Evolutionary conservation across 306 rosid genomes (phyloP).

Genomic region (Glycine tomentella): DNA sequence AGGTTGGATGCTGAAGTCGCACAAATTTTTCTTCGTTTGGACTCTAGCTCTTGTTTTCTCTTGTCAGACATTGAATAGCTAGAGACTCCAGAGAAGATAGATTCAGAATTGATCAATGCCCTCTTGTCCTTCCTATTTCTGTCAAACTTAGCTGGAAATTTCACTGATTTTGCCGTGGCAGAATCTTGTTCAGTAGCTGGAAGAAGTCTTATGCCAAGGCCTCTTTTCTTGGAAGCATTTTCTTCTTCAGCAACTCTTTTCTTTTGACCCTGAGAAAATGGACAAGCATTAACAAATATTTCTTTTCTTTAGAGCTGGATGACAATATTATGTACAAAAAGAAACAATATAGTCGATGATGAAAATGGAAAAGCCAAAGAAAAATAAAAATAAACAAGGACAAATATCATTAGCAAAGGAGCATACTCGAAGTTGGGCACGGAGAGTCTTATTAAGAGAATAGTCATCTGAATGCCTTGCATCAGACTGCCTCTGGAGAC

Average conservation of each 20-base stretch:
- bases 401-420: slow-evolving; percentile 13
- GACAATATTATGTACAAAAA: background rate
- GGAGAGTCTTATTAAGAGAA: slow-evolving; percentile 70
- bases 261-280: slow-evolving; percentile 78
- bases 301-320: background rate
- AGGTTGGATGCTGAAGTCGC: slow-evolving; percentile 71
- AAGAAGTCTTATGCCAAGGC: slow-evolving; percentile 79
- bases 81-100: slow-evolving; percentile 68
- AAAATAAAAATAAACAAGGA: slow-evolving; percentile 28
- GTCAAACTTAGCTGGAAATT: slow-evolving; percentile 72
- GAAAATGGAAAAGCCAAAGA: slow-evolving; percentile 5
- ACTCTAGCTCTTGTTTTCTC: slow-evolving; percentile 67
- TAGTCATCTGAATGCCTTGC: slow-evolving; percentile 84
- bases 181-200: slow-evolving; percentile 73
- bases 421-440: slow-evolving; percentile 82
- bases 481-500: slow-evolving; percentile 77
- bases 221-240: slow-evolving; percentile 67
- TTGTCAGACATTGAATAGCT: slow-evolving; percentile 55
- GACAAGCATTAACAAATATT: background rate
- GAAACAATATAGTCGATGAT: background rate
- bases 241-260: slow-evolving; percentile 93
- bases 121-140: slow-evolving; percentile 74
- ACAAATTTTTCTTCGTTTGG: slow-evolving; percentile 82
- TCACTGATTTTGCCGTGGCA: slow-evolving; percentile 63
- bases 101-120: slow-evolving; percentile 67